These are phyloP conservation scores for Hordeum marinum DNA, from an alignment of 176 grass and related monocot species.

Conservation along the genomic window DNA sequence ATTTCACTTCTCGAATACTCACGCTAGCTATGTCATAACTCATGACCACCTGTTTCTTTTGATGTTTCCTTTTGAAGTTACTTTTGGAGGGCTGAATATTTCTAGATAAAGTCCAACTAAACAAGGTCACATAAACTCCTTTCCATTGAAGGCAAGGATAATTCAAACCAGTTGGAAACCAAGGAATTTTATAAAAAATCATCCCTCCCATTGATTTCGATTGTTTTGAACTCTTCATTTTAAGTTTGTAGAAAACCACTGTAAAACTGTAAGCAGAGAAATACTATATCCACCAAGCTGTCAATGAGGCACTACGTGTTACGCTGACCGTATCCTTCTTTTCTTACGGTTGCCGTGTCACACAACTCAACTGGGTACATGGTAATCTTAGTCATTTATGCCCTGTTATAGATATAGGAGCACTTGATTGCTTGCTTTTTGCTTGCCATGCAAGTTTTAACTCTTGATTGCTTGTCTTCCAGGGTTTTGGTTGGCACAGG, in stretches of 20 bases:
- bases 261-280: not conserved
- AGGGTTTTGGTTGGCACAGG: conserved; percentile 97
- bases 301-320: not conserved
- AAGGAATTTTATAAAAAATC: not conserved
- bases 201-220: not conserved
- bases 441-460: conserved; percentile 10
- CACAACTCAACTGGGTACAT: not conserved
- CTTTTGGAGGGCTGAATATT: conserved; percentile 5
- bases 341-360: not conserved
- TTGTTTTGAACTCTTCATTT: not conserved
- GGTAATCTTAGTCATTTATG: not conserved
- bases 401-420: not conserved
- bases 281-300: not conserved
- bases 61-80: not conserved
- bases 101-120: not conserved
- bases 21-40: not conserved
- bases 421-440: not conserved
- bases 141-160: not conserved
- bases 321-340: not conserved
- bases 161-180: not conserved
- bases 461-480: conserved; percentile 29
- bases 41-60: not conserved
- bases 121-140: not conserved
- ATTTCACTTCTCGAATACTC: conserved; percentile 4
- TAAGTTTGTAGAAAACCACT: not conserved